Conservation (phyloP, 1,284 basidiomycete genomes). For the Cutaneotrichosporon spelunceum region DNA sequence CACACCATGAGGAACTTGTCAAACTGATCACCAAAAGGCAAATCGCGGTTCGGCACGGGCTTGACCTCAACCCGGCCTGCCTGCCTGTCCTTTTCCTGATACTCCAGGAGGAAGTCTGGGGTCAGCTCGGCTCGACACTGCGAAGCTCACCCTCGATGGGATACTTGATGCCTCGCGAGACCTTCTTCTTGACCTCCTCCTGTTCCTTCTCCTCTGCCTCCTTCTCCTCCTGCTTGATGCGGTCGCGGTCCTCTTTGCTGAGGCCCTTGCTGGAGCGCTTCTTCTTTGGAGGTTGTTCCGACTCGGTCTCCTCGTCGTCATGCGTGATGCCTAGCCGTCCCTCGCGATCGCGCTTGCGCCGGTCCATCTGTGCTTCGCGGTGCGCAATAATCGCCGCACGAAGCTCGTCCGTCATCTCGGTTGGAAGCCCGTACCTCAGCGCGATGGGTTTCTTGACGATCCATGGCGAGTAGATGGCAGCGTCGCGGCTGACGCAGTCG, state of each 20-base stretch:
- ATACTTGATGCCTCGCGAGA: constrained; percentile 76
- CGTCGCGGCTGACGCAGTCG: constrained; percentile 85
- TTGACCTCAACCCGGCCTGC: constrained; percentile 53
- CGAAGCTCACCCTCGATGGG: constrained; percentile 56
- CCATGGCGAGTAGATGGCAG: constrained; percentile 91
- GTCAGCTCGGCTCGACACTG: constrained; percentile 26
- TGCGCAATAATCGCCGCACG: constrained; percentile 70
- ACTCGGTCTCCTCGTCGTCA: constrained; percentile 64
- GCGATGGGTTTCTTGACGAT: constrained; percentile 83
- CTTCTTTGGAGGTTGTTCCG: constrained; percentile 61
- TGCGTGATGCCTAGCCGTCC: constrained; percentile 56
- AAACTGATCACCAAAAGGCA: constrained; percentile 78
- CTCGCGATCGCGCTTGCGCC: constrained; percentile 64
- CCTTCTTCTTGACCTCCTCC: constrained; percentile 54
- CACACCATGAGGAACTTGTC: constrained; percentile 83
- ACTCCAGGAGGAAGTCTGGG: constrained; percentile 71
- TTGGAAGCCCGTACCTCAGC: constrained; percentile 73
- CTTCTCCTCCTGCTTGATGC: constrained; percentile 27
- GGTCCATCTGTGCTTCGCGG: constrained; percentile 82
- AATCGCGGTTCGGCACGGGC: constrained; percentile 61
- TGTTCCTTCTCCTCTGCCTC: constrained; percentile 28
- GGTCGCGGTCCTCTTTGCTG: background rate
- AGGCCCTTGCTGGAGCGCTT: constrained; percentile 63
- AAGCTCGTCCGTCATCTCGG: constrained; percentile 79
- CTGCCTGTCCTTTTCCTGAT: constrained; percentile 63